Conservation (phyloP, 768 basidiomycete genomes). For the Vararia minispora region DNA sequence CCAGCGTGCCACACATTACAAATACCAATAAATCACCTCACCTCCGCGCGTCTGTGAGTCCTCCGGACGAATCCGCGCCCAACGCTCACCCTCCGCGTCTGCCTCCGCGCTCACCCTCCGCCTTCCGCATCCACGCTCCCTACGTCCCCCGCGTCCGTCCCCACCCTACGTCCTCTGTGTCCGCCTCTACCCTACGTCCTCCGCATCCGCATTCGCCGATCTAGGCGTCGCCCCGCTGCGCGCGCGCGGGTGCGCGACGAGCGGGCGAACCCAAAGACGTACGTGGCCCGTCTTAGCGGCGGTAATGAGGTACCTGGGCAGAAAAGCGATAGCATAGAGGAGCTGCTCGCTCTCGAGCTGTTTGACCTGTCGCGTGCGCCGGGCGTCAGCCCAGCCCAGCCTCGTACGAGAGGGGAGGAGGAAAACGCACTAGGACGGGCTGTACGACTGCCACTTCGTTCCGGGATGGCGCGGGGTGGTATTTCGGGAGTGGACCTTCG, state of each 20-base stretch:
- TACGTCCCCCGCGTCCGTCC: too few relatives aligned
- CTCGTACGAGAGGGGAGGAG: neutral
- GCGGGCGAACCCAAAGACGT: conserved; percentile 77
- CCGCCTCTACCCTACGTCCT: too few relatives aligned
- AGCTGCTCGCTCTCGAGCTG: conserved; percentile 74
- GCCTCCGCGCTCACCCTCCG: too few relatives aligned
- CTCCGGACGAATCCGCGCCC: too few relatives aligned
- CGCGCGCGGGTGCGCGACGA: conserved; percentile 33
- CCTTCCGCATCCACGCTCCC: too few relatives aligned
- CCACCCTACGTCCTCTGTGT: too few relatives aligned
- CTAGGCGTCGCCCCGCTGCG: too few relatives aligned
- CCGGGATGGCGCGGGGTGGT: conserved; percentile 82
- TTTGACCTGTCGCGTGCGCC: conserved; percentile 45
- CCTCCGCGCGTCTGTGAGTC: too few relatives aligned
- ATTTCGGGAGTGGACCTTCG: conserved; percentile 40
- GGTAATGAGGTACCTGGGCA: conserved; percentile 71
- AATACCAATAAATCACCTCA: too few relatives aligned
- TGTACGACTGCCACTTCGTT: conserved; percentile 87
- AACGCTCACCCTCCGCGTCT: too few relatives aligned
- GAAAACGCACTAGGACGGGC: conserved; percentile 66
- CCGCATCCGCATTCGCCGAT: too few relatives aligned
- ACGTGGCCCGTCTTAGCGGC: conserved; percentile 68
- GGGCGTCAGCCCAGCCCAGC: neutral
- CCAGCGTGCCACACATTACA: too few relatives aligned
- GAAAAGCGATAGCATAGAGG: conserved; percentile 61